Evolutionary conservation across 1,284 basidiomycete genomes (phyloP), one percentile per base, ranked within the genome.

Genomic region (Hymenochaete sp.): DNA sequence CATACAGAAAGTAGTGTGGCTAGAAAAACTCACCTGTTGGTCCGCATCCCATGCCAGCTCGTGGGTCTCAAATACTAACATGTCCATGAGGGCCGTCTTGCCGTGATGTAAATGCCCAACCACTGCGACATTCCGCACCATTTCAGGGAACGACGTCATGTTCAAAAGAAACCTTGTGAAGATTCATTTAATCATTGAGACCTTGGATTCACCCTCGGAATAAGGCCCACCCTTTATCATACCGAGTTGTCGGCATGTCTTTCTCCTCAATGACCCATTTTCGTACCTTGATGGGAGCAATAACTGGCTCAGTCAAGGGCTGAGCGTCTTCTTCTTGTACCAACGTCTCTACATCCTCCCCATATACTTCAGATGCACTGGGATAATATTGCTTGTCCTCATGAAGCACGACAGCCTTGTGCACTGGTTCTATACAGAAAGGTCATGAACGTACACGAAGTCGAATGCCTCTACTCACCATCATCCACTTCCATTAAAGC

Each of bases 341-440:
- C 57, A 98, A 67, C 1, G 95, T 88, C 67, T 98, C 95, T 18
- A 98, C 95, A 48, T 85, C 95, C 37, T 80, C 73, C 6, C 95
- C 96, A 61, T 98, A 98, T 1, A 95, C 81, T 40, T 98, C 91
- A 45, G 74, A 72, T 0, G 96, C 96, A 9, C 85, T 85, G 6
- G 92, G 91, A 61, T 98, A 98, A 67, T 98, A 98, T 63, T 93
- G 87, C 66, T 98, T 98, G 69, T 98, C 89, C 62, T 98, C 96
- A 59, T 98, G 95, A 45, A 97, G 70, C 38, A 97, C 66, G 24
- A 97, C 88, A 41, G 93, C 91, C 55, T 89, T 92, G 52, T 87
- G 82, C 31, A 73, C 62, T 38, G 82, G 80, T 59, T 81, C 84
- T 83, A 52, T 25, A 38, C 22, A 16, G 31, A n/a, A n/a, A n/a